phyloP scores from a whole-genome alignment of 2,329 filamentous ascomycete species.

The Hortaea sp. region DNA sequence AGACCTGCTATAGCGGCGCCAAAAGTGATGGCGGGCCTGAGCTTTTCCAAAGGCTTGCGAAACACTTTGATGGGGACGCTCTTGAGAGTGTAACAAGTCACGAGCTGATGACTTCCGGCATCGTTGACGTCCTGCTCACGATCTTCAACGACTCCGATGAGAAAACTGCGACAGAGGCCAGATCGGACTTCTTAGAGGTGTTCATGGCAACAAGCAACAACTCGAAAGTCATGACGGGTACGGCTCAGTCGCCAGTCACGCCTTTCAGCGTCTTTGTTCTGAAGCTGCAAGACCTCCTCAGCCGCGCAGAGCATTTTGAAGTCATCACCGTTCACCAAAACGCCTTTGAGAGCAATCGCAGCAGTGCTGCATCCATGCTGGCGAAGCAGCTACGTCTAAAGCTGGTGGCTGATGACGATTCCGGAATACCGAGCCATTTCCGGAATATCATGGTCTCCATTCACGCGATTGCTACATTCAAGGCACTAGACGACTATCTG shows the following conservation, averaged over 20 bases:
- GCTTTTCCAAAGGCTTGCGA: slow-evolving; percentile 66
- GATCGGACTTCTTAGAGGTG: slow-evolving; percentile 75
- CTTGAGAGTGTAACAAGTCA: slow-evolving; percentile 91
- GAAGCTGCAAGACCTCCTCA: slow-evolving; percentile 91
- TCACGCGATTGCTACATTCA: slow-evolving; percentile 96
- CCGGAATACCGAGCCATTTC: slow-evolving; percentile 78
- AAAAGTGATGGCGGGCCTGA: slow-evolving; percentile 40
- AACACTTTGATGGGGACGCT: slow-evolving; percentile 80
- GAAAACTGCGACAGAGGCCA: slow-evolving; percentile 46
- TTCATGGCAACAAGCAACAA: slow-evolving; percentile 66
- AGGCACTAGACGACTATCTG: slow-evolving; percentile 89
- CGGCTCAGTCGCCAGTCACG: slow-evolving; percentile 60
- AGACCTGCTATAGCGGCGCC: slow-evolving; percentile 52
- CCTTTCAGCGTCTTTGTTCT: slow-evolving; percentile 84
- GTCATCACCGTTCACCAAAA: slow-evolving; percentile 93
- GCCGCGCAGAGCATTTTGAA: slow-evolving; percentile 95
- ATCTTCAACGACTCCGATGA: slow-evolving; percentile 67
- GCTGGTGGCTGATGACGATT: slow-evolving; percentile 79
- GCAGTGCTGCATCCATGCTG: slow-evolving; percentile 88
- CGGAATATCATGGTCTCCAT: slow-evolving; percentile 97
- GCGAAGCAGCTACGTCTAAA: slow-evolving; percentile 90
- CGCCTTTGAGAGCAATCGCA: slow-evolving; percentile 78
- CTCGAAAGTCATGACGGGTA: slow-evolving; percentile 53
- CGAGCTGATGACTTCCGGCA: slow-evolving; percentile 79
- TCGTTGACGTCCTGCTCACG: slow-evolving; percentile 73